These are phyloP conservation scores for Thalassia testudinum DNA, from an alignment of 116 monocot species.

Conservation along the genomic window DNA sequence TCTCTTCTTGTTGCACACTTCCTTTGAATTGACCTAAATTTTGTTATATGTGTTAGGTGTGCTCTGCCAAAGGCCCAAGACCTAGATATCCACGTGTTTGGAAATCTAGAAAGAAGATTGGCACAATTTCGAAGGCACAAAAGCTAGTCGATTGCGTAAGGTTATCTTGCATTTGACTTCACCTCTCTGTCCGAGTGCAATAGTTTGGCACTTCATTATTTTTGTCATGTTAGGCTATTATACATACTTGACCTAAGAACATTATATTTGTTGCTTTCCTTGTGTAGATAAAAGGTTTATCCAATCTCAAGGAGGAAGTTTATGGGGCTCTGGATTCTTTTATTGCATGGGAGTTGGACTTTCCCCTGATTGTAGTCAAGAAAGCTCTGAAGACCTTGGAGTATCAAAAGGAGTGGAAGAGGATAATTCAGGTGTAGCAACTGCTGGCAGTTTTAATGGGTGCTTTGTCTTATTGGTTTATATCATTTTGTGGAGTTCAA, in stretches of 20 bases:
- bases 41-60: constrained; percentile 24
- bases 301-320: constrained; percentile 96
- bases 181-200: no score
- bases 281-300: constrained; percentile 61
- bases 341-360: constrained; percentile 95
- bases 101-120: constrained; percentile 71
- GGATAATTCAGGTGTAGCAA: constrained; percentile 72
- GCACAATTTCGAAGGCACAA: constrained; percentile 81
- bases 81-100: constrained; percentile 87
- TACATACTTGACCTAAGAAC: no score
- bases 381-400: constrained; percentile 88
- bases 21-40: no score
- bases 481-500: neutral
- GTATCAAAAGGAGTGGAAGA: constrained; percentile 80
- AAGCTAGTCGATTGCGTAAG: constrained; percentile 94
- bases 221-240: no score
- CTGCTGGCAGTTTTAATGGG: neutral
- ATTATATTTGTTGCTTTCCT: neutral
- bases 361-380: constrained; percentile 88
- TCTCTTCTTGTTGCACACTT: no score
- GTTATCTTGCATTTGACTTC: constrained; percentile 1
- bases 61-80: constrained; percentile 74
- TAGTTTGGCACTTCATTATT: no score
- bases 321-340: constrained; percentile 97
- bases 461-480: neutral